Conservation (phyloP, 2,329 filamentous ascomycete species). For the Diaporthe sp. region DNA sequence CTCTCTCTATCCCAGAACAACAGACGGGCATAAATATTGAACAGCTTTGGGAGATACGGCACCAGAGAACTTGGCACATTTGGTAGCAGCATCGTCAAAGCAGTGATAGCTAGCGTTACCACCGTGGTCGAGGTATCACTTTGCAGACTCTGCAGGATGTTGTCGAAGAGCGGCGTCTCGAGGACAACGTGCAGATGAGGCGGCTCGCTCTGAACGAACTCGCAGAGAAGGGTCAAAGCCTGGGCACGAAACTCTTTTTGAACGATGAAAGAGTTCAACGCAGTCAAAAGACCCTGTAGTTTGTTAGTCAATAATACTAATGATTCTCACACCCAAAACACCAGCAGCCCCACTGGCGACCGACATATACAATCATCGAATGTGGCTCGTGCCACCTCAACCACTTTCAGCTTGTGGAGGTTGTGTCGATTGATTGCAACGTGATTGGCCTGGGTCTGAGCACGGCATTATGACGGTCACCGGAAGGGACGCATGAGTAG, state of each 20-base stretch:
- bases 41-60: conserved; percentile 78
- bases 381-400: not conserved
- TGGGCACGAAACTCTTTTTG: conserved; percentile 75
- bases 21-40: conserved; percentile 85
- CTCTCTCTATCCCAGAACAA: conserved; percentile 81
- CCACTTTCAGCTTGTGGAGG: not conserved
- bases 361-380: not conserved
- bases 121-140: conserved; percentile 83
- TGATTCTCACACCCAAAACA: not conserved
- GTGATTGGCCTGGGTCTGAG: not conserved
- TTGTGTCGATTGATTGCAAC: no score
- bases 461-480: not conserved
- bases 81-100: conserved; percentile 85
- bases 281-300: conserved; percentile 73
- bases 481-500: not conserved
- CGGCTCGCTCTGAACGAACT: conserved; percentile 82
- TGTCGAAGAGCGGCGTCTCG: conserved; percentile 79
- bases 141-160: conserved; percentile 81
- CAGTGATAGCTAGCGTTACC: conserved; percentile 81
- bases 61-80: conserved; percentile 83
- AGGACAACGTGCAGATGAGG: conserved; percentile 82
- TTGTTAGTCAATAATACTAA: conserved; percentile 45
- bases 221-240: conserved; percentile 76
- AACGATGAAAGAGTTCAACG: conserved; percentile 76
- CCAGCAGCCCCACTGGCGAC: not conserved